phyloP scores from a whole-genome alignment of 1,139 yeast genomes.

The Blastobotrys arbuscula region DNA sequence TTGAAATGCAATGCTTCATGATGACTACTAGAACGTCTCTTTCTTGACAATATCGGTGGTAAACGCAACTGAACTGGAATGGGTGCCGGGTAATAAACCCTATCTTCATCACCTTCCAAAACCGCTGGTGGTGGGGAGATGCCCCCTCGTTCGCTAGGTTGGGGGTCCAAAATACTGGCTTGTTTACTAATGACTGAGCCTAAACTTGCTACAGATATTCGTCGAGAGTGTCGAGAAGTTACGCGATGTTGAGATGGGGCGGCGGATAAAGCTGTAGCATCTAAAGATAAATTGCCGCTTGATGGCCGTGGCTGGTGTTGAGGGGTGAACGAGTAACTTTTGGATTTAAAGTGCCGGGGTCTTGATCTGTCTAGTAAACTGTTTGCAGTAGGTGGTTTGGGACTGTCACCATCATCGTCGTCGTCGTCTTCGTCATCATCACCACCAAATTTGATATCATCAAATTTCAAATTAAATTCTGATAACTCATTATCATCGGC shows the following conservation, averaged over 20 bases:
- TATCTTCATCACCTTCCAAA: conserved; percentile 16
- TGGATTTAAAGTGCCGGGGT: neutral
- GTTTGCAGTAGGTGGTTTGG: neutral
- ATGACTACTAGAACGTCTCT: conserved; percentile 13
- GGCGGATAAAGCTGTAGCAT: neutral
- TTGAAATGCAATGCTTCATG: conserved; percentile 9
- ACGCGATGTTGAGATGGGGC: neutral
- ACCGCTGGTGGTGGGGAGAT: conserved; percentile 6
- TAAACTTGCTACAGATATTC: conserved; percentile 8
- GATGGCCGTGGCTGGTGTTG: conserved; percentile 6
- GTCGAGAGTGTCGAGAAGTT: conserved; percentile 6
- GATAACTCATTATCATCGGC: conserved; percentile 8
- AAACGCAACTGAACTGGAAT: conserved; percentile 28
- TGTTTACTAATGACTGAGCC: conserved; percentile 1
- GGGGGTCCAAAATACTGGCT: conserved; percentile 11
- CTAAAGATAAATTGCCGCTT: conserved; percentile 6
- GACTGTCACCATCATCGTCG: neutral
- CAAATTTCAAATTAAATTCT: conserved; percentile 5
- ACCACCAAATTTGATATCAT: neutral
- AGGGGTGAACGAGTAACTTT: conserved; percentile 8
- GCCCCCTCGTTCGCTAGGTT: conserved; percentile 5
- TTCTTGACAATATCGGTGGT: conserved; percentile 25
- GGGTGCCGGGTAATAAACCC: conserved; percentile 33
- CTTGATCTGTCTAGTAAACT: neutral
- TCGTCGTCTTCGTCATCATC: neutral